Evolutionary conservation across 75 land plant species (phyloP), one percentile per base, ranked within the genome.

Genomic region (Azolla pinnata): DNA sequence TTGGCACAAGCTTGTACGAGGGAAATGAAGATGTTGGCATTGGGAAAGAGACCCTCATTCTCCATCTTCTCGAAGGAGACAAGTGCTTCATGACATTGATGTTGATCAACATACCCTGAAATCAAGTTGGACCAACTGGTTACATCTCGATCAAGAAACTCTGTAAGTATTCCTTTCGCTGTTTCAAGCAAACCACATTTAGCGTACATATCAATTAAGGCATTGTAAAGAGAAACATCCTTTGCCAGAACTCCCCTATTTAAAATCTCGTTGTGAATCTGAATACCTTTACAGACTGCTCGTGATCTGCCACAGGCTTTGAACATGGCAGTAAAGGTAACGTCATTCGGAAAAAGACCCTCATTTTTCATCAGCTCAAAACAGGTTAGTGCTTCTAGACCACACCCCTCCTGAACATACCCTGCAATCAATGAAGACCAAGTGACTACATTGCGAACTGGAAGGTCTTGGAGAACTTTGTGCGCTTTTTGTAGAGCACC

Each of bases 181-280:
- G 20, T 34, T 14, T 33, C 7, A 21, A 65, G 17, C 26, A 28
- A 29, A n/a, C 67, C 65, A 38, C 67, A 59, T 60, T n/a, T n/a
- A n/a, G n/a, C n/a, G n/a, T n/a, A n/a, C n/a, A n/a, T n/a, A n/a
- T n/a, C n/a, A n/a, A n/a, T 64, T 35, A 70, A 18, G 0, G 71
- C 67, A 7, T 68, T 77, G 0, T 49, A 71, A 9, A 60, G 53
- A 16, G 77, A 61, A 25, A 38, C 62, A 31, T 49, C 58, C 32
- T 52, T 69, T 1, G 68, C 0, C 26, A 29, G 9, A 32, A 66
- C 54, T 9, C 59, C 26, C 16, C 31, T 57, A 31, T 54, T 73
- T 53, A 44, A 24, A 20, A 72, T 33, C 25, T 77, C 74, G 7
- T 73, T 49, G 64, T 81, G 84, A 49, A 77, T 27, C 79, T 79